Conservation (phyloP, 225 moss, liverwort and hornwort genomes). For the Asterella californica region DNA sequence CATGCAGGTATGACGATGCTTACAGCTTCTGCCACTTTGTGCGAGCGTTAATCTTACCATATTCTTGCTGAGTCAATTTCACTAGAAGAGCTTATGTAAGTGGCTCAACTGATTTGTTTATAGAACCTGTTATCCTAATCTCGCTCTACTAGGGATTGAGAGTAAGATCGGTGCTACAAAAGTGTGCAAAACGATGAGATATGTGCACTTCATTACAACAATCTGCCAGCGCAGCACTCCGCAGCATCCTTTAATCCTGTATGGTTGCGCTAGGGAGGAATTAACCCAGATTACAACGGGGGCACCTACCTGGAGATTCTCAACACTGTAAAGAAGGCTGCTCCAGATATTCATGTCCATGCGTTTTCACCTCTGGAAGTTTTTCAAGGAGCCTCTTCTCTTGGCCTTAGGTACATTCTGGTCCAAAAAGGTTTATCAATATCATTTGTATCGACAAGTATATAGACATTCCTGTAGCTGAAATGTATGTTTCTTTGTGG, state of each 20-base stretch:
- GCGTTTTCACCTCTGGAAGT: constrained; percentile 96
- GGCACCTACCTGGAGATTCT: constrained; percentile 82
- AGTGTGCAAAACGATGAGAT: not conserved
- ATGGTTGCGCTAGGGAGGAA: constrained; percentile 62
- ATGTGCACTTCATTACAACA: not conserved
- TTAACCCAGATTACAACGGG: constrained; percentile 86
- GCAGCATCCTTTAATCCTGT: not conserved
- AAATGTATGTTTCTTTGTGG: not conserved
- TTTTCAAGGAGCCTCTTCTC: constrained; percentile 86
- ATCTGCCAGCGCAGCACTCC: too few relatives aligned
- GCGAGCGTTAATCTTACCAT: not conserved
- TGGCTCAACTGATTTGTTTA: not conserved
- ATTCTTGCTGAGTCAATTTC: not conserved
- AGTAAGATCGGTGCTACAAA: not conserved
- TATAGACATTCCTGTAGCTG: not conserved
- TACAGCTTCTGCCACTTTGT: not conserved
- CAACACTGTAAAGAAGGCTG: constrained; percentile 62
- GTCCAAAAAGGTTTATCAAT: not conserved
- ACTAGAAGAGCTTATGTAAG: not conserved
- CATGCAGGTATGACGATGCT: constrained; percentile 63
- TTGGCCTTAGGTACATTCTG: constrained; percentile 67
- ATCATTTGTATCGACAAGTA: not conserved
- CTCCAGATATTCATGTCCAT: constrained; percentile 82
- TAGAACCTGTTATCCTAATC: not conserved
- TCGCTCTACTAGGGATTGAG: not conserved